These are phyloP conservation scores for Leishmania aethiopica DNA, from an alignment of 208 protist species.

Conservation along the genomic window DNA sequence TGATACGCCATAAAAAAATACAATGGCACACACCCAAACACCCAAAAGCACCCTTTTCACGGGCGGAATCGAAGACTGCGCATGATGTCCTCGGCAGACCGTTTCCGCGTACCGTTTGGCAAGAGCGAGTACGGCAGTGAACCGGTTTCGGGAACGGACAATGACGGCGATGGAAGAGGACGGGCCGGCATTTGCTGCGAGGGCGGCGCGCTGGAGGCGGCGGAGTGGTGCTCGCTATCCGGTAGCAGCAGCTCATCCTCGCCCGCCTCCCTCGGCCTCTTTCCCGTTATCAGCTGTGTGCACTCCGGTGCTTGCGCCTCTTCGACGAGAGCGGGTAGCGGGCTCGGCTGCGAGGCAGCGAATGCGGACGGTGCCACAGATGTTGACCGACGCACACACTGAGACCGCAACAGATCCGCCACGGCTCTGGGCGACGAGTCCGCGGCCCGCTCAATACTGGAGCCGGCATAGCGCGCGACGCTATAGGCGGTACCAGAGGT, in stretches of 20 bases:
- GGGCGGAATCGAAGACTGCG: conserved; percentile 44
- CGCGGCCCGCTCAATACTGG: not conserved
- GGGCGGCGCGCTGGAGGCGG: not conserved
- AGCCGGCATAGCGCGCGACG: conserved; percentile 24
- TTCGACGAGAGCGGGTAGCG: not conserved
- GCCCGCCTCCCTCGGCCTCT: not conserved
- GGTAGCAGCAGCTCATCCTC: conserved; percentile 25
- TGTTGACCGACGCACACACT: conserved; percentile 5
- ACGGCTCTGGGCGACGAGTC: conserved; percentile 12
- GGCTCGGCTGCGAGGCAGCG: not conserved
- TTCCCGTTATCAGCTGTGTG: not conserved
- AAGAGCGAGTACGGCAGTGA: conserved; percentile 1
- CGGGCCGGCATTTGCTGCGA: conserved; percentile 8
- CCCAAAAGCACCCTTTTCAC: not conserved
- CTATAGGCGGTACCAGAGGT: conserved; percentile 32
- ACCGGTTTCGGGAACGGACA: not conserved
- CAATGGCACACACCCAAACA: not conserved
- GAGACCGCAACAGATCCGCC: conserved; percentile 16
- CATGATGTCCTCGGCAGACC: conserved; percentile 62
- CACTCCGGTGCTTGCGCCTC: not conserved
- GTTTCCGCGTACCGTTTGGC: conserved; percentile 34
- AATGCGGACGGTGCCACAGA: not conserved
- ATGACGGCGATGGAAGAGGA: not conserved
- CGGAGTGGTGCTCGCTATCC: conserved; percentile 20
- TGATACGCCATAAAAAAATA: too few relatives aligned